A percentile compares a stretch with the other conserved stretches of the same genome.
Evolutionary conservation across 1,139 yeast genomes (phyloP).

Genomic region (Suhomyces atakaporum): DNA sequence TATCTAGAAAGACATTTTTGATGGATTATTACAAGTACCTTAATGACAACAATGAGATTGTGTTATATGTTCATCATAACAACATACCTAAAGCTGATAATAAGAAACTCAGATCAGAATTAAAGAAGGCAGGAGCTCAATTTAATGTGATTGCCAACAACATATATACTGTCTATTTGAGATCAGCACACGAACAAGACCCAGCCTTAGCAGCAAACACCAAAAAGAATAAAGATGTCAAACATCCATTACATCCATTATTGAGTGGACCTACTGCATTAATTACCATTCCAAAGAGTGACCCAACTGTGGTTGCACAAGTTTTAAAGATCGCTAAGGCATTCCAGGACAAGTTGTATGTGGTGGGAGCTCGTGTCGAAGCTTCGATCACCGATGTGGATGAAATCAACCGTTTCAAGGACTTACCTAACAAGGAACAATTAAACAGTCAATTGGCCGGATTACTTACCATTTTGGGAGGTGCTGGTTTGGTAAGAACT

Average conservation of each 20-base stretch:
- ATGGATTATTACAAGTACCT: constrained; percentile 76
- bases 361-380: constrained; percentile 85
- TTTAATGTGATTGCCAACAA: constrained; percentile 68
- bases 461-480: constrained; percentile 79
- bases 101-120: constrained; percentile 58
- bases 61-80: constrained; percentile 81
- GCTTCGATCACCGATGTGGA: constrained; percentile 53
- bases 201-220: constrained; percentile 70
- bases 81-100: constrained; percentile 74
- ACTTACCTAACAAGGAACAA: constrained; percentile 68
- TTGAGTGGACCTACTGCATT: constrained; percentile 86
- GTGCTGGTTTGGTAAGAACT: constrained; percentile 85
- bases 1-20: constrained; percentile 79
- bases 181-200: constrained; percentile 66
- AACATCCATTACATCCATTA: constrained; percentile 70
- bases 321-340: constrained; percentile 62
- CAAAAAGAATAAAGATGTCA: constrained; percentile 40
- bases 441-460: constrained; percentile 84
- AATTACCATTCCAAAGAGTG: constrained; percentile 65
- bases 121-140: constrained; percentile 64
- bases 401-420: constrained; percentile 64
- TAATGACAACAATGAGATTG: constrained; percentile 65
- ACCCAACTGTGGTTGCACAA: constrained; percentile 66
- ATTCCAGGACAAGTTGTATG: constrained; percentile 70
- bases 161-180: constrained; percentile 72